Evolutionary conservation across 768 basidiomycete genomes (phyloP).

Genomic region (Cystobasidiopsis lactophilus): DNA sequence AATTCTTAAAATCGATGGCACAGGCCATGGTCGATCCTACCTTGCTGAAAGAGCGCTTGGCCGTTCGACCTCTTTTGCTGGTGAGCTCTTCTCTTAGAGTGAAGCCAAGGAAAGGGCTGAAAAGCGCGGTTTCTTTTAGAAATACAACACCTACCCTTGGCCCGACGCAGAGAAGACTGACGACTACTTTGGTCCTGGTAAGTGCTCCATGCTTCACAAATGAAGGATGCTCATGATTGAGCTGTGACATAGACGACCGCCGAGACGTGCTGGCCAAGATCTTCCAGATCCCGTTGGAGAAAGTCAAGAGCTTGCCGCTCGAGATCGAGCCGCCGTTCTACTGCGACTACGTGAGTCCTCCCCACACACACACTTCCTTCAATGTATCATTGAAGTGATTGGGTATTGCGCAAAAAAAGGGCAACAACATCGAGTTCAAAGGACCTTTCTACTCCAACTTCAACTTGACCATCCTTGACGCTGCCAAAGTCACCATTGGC

Average conservation of each 20-base stretch:
- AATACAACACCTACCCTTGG: neutral
- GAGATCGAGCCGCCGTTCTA: constrained; percentile 10
- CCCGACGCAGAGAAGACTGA: neutral
- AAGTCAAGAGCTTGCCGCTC: neutral
- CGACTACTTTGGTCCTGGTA: too few relatives aligned
- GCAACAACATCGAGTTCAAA: constrained; percentile 4
- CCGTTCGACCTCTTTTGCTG: too few relatives aligned
- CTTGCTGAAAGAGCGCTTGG: too few relatives aligned
- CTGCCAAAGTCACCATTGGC: constrained; percentile 4
- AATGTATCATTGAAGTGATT: too few relatives aligned
- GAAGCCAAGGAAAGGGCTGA: too few relatives aligned
- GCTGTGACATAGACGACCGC: too few relatives aligned
- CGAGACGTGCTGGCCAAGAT: constrained; percentile 5
- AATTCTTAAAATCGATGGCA: too few relatives aligned
- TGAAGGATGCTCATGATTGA: too few relatives aligned
- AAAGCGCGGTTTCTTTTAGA: neutral
- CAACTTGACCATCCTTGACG: constrained; percentile 3
- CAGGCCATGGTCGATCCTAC: too few relatives aligned
- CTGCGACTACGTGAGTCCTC: constrained; percentile 9
- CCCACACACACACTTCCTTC: neutral
- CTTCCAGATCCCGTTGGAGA: constrained; percentile 1
- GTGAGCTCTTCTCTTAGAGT: too few relatives aligned
- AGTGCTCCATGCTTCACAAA: too few relatives aligned
- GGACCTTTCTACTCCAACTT: constrained; percentile 10
- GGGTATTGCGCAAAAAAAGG: neutral